Conservation (phyloP, 805 yeast genomes). For the Wickerhamiella qilinensis region DNA sequence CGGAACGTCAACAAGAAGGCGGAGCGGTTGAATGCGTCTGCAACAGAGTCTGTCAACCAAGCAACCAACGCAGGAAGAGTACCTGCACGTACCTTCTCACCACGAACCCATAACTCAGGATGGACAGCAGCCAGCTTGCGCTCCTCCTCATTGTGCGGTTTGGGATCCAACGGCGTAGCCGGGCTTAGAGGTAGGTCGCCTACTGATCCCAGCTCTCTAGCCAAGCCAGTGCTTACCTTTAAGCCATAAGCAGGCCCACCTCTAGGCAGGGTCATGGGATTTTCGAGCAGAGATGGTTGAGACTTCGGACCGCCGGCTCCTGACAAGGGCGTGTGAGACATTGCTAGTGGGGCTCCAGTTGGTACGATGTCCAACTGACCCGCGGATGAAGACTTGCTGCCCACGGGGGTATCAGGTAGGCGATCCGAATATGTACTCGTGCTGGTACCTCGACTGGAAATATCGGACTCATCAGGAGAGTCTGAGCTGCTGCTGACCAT, state of each 20-base stretch:
- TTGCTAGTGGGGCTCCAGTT: too few relatives aligned
- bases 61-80: conserved; percentile 18
- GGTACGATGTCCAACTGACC: too few relatives aligned
- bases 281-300: neutral
- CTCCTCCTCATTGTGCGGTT: conserved; percentile 9
- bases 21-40: conserved; percentile 35
- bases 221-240: neutral
- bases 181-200: neutral
- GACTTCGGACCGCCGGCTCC: too few relatives aligned
- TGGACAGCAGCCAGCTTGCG: neutral
- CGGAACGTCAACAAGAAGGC: conserved; percentile 67
- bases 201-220: neutral
- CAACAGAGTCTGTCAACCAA: conserved; percentile 14
- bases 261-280: neutral
- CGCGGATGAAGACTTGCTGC: too few relatives aligned
- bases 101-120: conserved; percentile 10
- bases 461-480: neutral
- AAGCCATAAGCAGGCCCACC: neutral
- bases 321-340: too few relatives aligned
- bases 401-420: neutral
- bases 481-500: neutral
- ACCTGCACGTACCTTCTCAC: conserved; percentile 20
- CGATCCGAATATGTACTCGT: neutral
- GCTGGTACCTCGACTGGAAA: neutral
- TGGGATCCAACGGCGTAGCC: neutral